Evolutionary conservation across 1,139 yeast species (phyloP).

Genomic region (Eremothecium coryli): DNA sequence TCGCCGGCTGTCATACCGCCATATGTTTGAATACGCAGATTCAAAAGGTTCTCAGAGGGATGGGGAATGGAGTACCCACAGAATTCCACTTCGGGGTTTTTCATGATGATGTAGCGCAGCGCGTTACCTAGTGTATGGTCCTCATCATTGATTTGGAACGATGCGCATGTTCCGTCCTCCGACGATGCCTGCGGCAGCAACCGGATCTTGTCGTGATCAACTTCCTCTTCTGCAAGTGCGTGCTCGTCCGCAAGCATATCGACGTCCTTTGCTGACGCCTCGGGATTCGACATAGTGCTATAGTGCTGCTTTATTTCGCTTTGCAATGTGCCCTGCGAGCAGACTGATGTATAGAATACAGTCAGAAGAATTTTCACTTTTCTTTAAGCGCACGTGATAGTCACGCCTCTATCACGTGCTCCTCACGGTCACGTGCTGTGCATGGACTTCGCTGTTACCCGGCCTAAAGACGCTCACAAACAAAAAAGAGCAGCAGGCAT

Average conservation of each 20-base stretch:
- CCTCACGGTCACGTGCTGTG: no score
- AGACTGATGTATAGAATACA: no score
- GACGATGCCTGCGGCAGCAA: slow-evolving; percentile 75
- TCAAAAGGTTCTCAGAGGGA: slow-evolving; percentile 86
- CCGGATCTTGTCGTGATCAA: slow-evolving; percentile 35
- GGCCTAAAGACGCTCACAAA: no score
- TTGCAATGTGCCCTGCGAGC: no score
- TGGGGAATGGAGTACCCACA: slow-evolving; percentile 99
- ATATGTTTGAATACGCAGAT: slow-evolving; percentile 88
- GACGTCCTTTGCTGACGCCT: slow-evolving; percentile 17
- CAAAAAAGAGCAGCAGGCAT: no score
- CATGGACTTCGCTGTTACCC: no score
- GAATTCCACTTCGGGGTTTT: slow-evolving; percentile 94
- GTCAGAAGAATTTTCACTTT: no score
- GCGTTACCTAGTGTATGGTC: slow-evolving; percentile 96
- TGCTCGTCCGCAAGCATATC: slow-evolving; percentile 26
- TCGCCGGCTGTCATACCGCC: slow-evolving; percentile 83
- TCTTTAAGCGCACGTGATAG: no score
- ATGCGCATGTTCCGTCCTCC: slow-evolving; percentile 90
- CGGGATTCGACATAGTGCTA: slow-evolving; percentile 1
- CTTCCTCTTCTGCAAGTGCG: slow-evolving; percentile 29
- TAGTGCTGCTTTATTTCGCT: no score
- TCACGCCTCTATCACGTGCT: no score
- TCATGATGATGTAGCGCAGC: slow-evolving; percentile 87
- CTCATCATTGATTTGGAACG: slow-evolving; percentile 85